Base-by-base conservation (phyloP, 148 eudicot species). In the Bassia scoparia region DNA sequence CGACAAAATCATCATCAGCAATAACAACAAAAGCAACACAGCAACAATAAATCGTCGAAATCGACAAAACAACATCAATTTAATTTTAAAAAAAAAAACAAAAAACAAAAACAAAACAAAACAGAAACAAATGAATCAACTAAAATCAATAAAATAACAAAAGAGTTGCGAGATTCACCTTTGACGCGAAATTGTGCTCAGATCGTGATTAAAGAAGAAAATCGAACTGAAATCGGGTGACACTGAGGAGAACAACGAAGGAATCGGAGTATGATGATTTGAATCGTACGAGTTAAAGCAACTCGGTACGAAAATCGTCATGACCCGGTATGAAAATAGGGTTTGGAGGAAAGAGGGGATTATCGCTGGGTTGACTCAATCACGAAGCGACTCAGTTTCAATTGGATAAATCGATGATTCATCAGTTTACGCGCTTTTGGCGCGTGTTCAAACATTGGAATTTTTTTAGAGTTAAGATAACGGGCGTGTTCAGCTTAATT, bases 311-410 rank as follows among this genome's bases (percentile, higher is more conserved):
- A 52, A 60, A 48, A 44, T 20, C 24, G 71, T 34, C 73, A 67
- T 73, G 76, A 77, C 67, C 44, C 80, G 76, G 38, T 34, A 26
- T 34, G 5, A 31, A 72, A 38, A 38, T 68, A 50, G 78, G 74
- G 74, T 61, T 72, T 15, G n/a, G 37, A 59, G 27, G 67, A 78
- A 67, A 67, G 68, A 70, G 69, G 31, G 68, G 60, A 3, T 67
- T 52, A 76, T 76, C 67, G 62, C 62, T 76, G 78, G 65, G 78
- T 76, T 59, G 78, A 67, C 77, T 66, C 72, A 67, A 75, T 61
- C 13, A 74, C 7, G 56, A 68, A n/a, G 24, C 69, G 50, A 17
- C 48, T 43, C 69, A 41, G 12, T 5, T 5, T 41, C 46, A 41
- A 41, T 41, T 41, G 46, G 9, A 41, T 37, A 24, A 52, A 60